A percentile compares a stretch with the other conserved stretches of the same genome.
Conservation (phyloP, 192 early-diverging fungal genomes). For the Entophlyctis luteolus region DNA sequence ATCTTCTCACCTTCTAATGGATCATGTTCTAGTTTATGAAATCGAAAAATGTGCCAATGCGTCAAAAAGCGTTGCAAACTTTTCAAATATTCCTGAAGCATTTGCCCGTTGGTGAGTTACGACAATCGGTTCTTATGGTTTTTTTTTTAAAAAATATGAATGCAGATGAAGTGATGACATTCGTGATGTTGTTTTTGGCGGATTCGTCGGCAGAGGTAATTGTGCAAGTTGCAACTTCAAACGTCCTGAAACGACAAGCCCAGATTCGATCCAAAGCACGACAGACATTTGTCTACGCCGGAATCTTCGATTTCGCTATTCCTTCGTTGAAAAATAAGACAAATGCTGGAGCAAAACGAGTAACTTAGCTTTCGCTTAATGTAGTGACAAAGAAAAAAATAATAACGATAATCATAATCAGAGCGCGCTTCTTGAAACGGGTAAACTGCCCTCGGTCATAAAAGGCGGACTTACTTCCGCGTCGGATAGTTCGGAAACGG, state of each 20-base stretch:
- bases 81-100: constrained; percentile 44
- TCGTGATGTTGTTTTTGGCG: constrained; percentile 43
- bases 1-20: too few relatives aligned
- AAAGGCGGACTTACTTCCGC: constrained; percentile 23
- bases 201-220: constrained; percentile 44
- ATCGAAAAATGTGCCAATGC: constrained; percentile 35
- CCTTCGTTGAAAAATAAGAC: constrained; percentile 26
- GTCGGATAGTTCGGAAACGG: constrained; percentile 18
- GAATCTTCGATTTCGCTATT: constrained; percentile 45
- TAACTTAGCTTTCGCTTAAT: background rate
- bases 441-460: constrained; percentile 37
- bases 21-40: constrained; percentile 39
- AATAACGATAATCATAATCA: background rate
- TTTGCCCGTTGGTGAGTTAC: constrained; percentile 25
- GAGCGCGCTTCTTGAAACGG: constrained; percentile 27
- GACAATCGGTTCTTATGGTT: background rate
- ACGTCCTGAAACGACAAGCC: background rate
- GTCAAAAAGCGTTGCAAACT: constrained; percentile 39
- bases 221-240: background rate
- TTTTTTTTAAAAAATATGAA: background rate
- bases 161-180: constrained; percentile 47
- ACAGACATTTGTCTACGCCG: constrained; percentile 37
- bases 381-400: background rate
- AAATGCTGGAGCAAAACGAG: constrained; percentile 13
- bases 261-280: constrained; percentile 41